Conservation (phyloP, 2,329 filamentous ascomycete species). For the Cephalotrichum gorgonifer region DNA sequence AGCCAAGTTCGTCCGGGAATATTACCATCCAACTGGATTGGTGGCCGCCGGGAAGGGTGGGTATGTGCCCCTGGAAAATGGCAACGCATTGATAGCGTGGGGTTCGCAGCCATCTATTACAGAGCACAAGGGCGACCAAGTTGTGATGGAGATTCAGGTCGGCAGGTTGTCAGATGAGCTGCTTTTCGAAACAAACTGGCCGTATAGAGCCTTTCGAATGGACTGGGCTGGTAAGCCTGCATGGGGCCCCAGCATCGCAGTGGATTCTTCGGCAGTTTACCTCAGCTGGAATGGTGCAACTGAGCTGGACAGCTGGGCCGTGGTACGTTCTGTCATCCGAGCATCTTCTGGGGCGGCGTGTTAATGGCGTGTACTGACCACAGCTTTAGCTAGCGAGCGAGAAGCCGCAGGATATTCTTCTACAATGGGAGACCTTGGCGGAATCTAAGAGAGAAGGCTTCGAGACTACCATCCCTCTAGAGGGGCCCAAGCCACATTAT, state of each 20-base stretch:
- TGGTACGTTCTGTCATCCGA: no score
- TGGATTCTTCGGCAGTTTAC: background rate
- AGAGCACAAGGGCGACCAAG: constrained; percentile 16
- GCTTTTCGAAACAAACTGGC: background rate
- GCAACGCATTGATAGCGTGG: constrained; percentile 17
- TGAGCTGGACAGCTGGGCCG: background rate
- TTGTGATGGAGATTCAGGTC: constrained; percentile 15
- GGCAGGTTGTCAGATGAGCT: constrained; percentile 13
- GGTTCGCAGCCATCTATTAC: constrained; percentile 17
- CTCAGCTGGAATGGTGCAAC: background rate
- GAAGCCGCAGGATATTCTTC: no score
- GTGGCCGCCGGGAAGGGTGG: constrained; percentile 18
- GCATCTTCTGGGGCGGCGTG: no score
- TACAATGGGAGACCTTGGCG: no score
- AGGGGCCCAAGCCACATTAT: no score
- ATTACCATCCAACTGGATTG: constrained; percentile 15
- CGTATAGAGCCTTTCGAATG: background rate
- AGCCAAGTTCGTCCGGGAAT: constrained; percentile 17
- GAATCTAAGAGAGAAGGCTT: no score
- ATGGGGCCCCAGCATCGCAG: background rate
- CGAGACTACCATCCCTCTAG: no score
- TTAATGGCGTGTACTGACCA: no score
- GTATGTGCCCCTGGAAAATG: constrained; percentile 15
- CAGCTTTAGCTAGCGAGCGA: no score
- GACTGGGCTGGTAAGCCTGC: background rate